Evolutionary conservation across 257 asterid genomes (phyloP).

Genomic region (Solanum neorickii): DNA sequence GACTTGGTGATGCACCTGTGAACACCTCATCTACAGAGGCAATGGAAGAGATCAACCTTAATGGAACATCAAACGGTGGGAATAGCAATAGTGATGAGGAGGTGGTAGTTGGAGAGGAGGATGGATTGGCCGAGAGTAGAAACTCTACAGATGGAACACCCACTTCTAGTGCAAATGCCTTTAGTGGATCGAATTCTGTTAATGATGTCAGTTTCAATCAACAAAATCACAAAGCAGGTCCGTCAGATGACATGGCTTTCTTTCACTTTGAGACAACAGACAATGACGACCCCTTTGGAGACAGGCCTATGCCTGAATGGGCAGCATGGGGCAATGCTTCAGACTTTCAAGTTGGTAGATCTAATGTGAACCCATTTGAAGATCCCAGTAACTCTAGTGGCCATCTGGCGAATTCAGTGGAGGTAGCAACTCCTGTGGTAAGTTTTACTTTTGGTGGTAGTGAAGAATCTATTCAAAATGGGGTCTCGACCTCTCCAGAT

Average conservation of each 20-base stretch:
- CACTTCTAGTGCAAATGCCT: slow-evolving; percentile 10
- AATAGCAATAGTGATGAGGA: slow-evolving; percentile 62
- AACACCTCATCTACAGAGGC: slow-evolving; percentile 48
- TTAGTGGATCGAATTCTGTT: slow-evolving; percentile 13
- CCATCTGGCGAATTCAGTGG: slow-evolving; percentile 2
- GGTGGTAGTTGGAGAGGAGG: slow-evolving; percentile 76
- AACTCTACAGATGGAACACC: slow-evolving; percentile 24
- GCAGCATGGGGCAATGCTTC: slow-evolving; percentile 76
- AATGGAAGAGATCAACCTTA: slow-evolving; percentile 48
- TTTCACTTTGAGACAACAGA: slow-evolving; percentile 59
- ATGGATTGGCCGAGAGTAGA: slow-evolving; percentile 36
- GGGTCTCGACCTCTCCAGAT: slow-evolving; percentile 20
- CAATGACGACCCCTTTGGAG: slow-evolving; percentile 63
- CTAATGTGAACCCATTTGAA: slow-evolving; percentile 66
- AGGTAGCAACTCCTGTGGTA: slow-evolving; percentile 7
- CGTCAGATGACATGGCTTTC: slow-evolving; percentile 48
- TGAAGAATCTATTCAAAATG: slow-evolving; percentile 26
- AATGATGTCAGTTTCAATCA: slow-evolving; percentile 4
- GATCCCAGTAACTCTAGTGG: slow-evolving; percentile 22
- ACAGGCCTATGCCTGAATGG: slow-evolving; percentile 92
- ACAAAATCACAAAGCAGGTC: slow-evolving; percentile 15
- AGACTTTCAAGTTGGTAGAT: slow-evolving; percentile 45
- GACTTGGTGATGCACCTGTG: slow-evolving; percentile 32
- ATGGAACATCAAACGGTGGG: slow-evolving; percentile 36
- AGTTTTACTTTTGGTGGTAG: slow-evolving; percentile 27